Conservation (phyloP, 2,329 filamentous ascomycete genomes). For the Aschersonia sp. region DNA sequence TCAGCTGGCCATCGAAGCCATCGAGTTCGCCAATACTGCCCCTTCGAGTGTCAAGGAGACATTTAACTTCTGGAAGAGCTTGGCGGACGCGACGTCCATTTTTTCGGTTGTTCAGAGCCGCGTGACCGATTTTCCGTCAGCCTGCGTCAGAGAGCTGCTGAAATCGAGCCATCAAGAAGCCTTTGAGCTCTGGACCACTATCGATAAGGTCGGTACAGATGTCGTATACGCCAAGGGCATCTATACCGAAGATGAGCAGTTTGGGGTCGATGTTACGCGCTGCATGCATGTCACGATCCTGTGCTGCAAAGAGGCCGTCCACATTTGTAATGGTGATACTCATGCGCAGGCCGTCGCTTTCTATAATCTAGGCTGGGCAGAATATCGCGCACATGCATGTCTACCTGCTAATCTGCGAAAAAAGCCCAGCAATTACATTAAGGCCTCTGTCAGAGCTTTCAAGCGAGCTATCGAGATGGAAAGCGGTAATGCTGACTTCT, state of each 20-base stretch:
- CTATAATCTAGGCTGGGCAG: conserved; percentile 94
- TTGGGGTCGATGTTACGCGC: conserved; percentile 36
- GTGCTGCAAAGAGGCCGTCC: conserved; percentile 75
- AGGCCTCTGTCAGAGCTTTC: conserved; percentile 76
- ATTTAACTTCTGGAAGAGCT: conserved; percentile 91
- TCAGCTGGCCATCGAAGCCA: conserved; percentile 52
- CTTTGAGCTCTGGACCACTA: conserved; percentile 49
- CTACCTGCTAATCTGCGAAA: conserved; percentile 37
- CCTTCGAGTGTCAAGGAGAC: conserved; percentile 47
- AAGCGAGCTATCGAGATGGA: conserved; percentile 94
- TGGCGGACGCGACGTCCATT: conserved; percentile 77
- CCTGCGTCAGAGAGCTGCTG: conserved; percentile 44
- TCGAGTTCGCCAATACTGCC: conserved; percentile 52
- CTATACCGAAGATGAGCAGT: conserved; percentile 30
- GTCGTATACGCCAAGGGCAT: conserved; percentile 29
- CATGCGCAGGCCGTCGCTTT: conserved; percentile 92
- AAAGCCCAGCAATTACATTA: conserved; percentile 55
- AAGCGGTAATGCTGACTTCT: conserved; percentile 87
- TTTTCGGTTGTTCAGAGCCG: conserved; percentile 68
- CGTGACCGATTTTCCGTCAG: conserved; percentile 44
- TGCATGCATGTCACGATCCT: conserved; percentile 63
- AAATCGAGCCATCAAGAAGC: conserved; percentile 33
- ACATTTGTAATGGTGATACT: conserved; percentile 55
- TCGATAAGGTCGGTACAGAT: conserved; percentile 47
- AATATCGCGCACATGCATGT: conserved; percentile 65